Evolutionary conservation across 306 rosid species (phyloP), one percentile per base, ranked within the genome.

Genomic region (Vigna nakashimae): DNA sequence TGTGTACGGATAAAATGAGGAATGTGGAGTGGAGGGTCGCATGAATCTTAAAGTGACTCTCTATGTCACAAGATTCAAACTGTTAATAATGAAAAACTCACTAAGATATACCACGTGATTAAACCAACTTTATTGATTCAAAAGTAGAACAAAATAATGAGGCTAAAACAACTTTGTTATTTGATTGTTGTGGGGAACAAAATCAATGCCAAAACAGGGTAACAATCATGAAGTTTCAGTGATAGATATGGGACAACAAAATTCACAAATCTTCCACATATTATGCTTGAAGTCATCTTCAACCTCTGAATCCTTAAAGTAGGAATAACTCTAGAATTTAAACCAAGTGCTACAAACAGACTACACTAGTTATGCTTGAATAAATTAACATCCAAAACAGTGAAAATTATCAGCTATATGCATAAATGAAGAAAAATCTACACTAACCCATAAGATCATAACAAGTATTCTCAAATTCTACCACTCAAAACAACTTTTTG

Each of bases 171-270:
- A 79, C 90, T 90, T 85, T 85, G 77, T 38, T 84, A 88, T 83
- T 88, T 85, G 82, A 78, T 86, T 83, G 74, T 83, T 92, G 96
- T 94, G 96, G 97, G 98, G 97, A 88, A 64, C 94, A 90, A 88
- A 88, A 88, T 90, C 90, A 86, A 87, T 90, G 80, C 84, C 83
- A 86, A 86, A 85, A 86, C 94, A 87, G 86, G 88, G 73, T 59
- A 90, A 84, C 78, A 82, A 89, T 92, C 91, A 92, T 94, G 75
- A 84, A 85, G 83, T 88, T 90, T 83, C 89, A 81, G 71, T 76
- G 90, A 90, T 82, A 75, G 82, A 84, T 89, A 93, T 84, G 36
- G 85, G 65, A 79, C 96, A 82, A 88, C 89, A 83, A 75, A 83
- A 79, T 79, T 80, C 77, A 80, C 82, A 84, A 80, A 79, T 55